A percentile compares a stretch with the other conserved stretches of the same genome.
These are phyloP conservation scores for Glaciozyma antarctica DNA, from an alignment of 768 basidiomycete species.

Conservation along the genomic window DNA sequence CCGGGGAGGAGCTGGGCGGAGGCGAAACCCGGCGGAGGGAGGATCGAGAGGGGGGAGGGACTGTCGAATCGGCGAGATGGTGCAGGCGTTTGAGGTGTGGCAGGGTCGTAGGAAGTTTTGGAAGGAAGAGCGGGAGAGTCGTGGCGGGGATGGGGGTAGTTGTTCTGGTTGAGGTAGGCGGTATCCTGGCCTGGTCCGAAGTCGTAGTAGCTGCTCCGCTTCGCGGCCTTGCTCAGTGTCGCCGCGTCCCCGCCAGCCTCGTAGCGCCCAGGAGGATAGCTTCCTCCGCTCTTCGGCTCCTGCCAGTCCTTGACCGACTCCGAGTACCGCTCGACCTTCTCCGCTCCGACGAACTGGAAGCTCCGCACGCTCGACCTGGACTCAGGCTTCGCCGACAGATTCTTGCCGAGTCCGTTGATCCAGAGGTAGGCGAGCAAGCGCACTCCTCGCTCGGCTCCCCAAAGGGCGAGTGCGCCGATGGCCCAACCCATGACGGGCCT, in stretches of 20 bases:
- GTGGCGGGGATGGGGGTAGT: not conserved
- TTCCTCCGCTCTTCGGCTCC: not conserved
- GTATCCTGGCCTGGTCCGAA: conserved; percentile 2
- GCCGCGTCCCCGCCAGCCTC: not conserved
- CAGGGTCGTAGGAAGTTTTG: conserved; percentile 6
- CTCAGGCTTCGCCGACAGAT: not conserved
- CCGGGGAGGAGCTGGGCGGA: conserved; percentile 62
- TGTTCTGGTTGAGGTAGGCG: conserved; percentile 1
- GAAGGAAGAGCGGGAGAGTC: conserved; percentile 1
- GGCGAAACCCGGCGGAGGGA: conserved; percentile 59
- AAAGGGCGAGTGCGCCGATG: conserved; percentile 53
- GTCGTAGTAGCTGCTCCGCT: not conserved
- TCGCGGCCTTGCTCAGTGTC: not conserved
- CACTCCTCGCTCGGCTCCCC: conserved; percentile 56
- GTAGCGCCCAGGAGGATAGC: conserved; percentile 10
- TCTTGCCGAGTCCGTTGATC: conserved; percentile 46
- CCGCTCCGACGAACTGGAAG: conserved; percentile 8
- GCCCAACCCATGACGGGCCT: conserved; percentile 50
- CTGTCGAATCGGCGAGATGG: not conserved
- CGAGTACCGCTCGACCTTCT: conserved; percentile 15
- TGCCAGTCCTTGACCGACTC: conserved; percentile 4
- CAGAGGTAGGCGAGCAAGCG: conserved; percentile 52
- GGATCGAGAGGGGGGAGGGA: not conserved
- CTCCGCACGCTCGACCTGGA: not conserved
- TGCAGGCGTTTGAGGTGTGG: not conserved